A percentile compares a stretch with the other conserved stretches of the same genome.
phyloP scores from a whole-genome alignment of 1,139 yeast genomes.

The Hansenula sp. region DNA sequence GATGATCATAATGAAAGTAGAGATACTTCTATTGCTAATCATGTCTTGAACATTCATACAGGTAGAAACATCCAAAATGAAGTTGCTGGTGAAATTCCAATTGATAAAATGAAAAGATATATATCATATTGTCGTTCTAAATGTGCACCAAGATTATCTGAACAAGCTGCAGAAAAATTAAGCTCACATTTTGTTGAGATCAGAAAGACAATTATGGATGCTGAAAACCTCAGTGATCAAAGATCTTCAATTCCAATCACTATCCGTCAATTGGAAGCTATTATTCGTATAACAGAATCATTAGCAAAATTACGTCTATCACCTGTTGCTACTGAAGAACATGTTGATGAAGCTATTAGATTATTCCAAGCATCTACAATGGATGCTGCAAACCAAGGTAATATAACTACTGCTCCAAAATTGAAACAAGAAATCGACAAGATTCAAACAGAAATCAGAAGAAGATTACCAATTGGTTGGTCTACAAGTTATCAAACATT shows the following conservation, averaged over 20 bases:
- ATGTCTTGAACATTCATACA: slow-evolving; percentile 92
- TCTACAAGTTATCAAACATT: slow-evolving; percentile 85
- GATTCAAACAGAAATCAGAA: slow-evolving; percentile 80
- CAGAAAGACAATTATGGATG: slow-evolving; percentile 75
- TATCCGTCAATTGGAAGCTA: slow-evolving; percentile 95
- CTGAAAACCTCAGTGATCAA: slow-evolving; percentile 79
- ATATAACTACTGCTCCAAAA: slow-evolving; percentile 44
- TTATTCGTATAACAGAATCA: slow-evolving; percentile 92
- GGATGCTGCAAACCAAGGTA: slow-evolving; percentile 87
- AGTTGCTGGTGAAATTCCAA: slow-evolving; percentile 83
- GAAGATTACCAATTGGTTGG: slow-evolving; percentile 96
- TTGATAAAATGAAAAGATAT: slow-evolving; percentile 87
- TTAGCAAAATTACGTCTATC: slow-evolving; percentile 81
- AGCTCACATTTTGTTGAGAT: slow-evolving; percentile 95
- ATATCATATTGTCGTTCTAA: slow-evolving; percentile 83
- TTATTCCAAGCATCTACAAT: slow-evolving; percentile 94
- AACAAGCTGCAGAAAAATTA: slow-evolving; percentile 86
- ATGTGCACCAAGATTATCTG: slow-evolving; percentile 90
- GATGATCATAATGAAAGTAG: slow-evolving; percentile 88
- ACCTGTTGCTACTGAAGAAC: slow-evolving; percentile 82
- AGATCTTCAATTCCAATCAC: slow-evolving; percentile 97
- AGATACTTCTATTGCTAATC: slow-evolving; percentile 88
- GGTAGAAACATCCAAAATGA: slow-evolving; percentile 48
- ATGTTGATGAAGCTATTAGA: slow-evolving; percentile 94
- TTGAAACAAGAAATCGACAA: slow-evolving; percentile 65